A percentile compares a stretch with the other conserved stretches of the same genome.
phyloP scores from a whole-genome alignment of 2,329 filamentous ascomycete species.

The Camillea tinctor region DNA sequence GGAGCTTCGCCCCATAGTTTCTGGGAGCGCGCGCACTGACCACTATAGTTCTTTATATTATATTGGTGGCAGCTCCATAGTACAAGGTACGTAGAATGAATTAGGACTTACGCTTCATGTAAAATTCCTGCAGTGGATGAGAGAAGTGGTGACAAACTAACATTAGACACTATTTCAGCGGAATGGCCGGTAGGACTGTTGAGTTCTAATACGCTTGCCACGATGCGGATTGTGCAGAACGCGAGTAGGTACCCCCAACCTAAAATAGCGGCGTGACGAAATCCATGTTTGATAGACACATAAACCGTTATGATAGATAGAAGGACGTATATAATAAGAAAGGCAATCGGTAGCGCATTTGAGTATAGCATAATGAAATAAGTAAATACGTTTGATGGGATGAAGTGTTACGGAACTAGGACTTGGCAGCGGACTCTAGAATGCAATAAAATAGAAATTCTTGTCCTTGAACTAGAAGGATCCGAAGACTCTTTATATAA shows the following conservation, averaged over 20 bases:
- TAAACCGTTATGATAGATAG: constrained; percentile 32
- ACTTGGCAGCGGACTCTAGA: no score
- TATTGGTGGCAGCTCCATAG: no score
- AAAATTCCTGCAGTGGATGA: constrained; percentile 32
- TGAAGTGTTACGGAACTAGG: no score
- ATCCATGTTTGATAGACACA: constrained; percentile 26
- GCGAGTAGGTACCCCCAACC: constrained; percentile 39
- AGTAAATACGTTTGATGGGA: no score
- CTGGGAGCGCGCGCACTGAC: no score
- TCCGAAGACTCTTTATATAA: no score
- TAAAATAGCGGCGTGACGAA: constrained; percentile 37
- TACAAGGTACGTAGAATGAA: not conserved
- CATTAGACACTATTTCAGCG: constrained; percentile 35
- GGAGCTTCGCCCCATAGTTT: no score
- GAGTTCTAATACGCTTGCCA: constrained; percentile 33
- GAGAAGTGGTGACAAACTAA: constrained; percentile 40
- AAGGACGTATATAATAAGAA: constrained; percentile 36
- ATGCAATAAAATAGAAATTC: no score
- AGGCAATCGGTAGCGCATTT: constrained; percentile 21
- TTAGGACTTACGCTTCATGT: constrained; percentile 34
- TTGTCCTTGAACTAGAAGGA: no score
- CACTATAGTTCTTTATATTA: no score
- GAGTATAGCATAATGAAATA: constrained; percentile 10
- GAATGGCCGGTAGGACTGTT: constrained; percentile 20
- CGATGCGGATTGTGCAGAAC: constrained; percentile 39